Conservation (phyloP, 768 basidiomycete species). For the Hygrophorus pudorinus region DNA sequence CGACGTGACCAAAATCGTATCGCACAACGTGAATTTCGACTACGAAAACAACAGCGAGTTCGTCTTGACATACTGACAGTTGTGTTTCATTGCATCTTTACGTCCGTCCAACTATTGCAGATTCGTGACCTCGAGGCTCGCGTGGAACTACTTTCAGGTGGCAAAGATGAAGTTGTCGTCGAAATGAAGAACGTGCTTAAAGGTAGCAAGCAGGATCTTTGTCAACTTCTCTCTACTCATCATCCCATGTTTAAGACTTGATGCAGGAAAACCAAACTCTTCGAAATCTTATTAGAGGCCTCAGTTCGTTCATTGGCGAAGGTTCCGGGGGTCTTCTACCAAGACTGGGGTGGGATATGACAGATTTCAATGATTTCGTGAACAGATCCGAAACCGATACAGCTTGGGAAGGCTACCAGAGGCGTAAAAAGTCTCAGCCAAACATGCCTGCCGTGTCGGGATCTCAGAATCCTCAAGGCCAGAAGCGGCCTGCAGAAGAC, state of each 20-base stretch:
- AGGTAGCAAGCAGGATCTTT: slow-evolving; percentile 31
- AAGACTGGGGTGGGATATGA: slow-evolving; percentile 68
- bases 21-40: slow-evolving; percentile 86
- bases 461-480: slow-evolving; percentile 14
- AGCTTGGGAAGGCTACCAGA: slow-evolving; percentile 81
- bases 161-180: slow-evolving; percentile 79
- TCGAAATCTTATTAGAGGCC: slow-evolving; percentile 63
- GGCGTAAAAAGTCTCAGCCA: slow-evolving; percentile 42
- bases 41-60: slow-evolving; percentile 84
- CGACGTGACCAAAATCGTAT: slow-evolving; percentile 85
- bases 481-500: slow-evolving; percentile 50
- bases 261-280: slow-evolving; percentile 86
- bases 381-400: slow-evolving; percentile 89
- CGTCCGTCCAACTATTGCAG: slow-evolving; percentile 26
- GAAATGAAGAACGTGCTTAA: slow-evolving; percentile 78
- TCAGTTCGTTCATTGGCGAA: slow-evolving; percentile 79
- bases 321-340: slow-evolving; percentile 70
- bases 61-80: slow-evolving; percentile 10
- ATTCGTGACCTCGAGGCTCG: slow-evolving; percentile 93
- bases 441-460: slow-evolving; percentile 16
- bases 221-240: slow-evolving; percentile 4
- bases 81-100: not conserved
- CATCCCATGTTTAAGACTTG: slow-evolving; percentile 41
- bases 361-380: slow-evolving; percentile 73
- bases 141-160: slow-evolving; percentile 89